Evolutionary conservation across 202 grass and related monocot species (phyloP).

Genomic region (Saccharum hybrid): DNA sequence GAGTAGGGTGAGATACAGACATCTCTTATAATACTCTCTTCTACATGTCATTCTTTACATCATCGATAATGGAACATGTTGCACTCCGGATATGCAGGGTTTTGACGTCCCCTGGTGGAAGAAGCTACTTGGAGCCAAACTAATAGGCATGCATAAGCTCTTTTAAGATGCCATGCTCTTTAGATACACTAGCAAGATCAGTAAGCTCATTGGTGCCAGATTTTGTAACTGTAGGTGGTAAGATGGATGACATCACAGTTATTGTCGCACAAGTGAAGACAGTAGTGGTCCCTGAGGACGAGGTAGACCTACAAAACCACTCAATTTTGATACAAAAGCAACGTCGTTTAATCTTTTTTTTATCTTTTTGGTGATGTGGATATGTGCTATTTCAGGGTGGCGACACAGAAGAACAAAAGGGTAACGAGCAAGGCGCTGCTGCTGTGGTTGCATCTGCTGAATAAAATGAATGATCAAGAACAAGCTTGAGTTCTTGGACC

Average conservation of each 20-base stretch:
- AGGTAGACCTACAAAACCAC: conserved; percentile 27
- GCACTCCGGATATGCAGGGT: conserved; percentile 63
- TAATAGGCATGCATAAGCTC: conserved; percentile 58
- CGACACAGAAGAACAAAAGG: background rate
- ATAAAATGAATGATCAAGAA: conserved; percentile 32
- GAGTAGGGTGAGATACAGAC: conserved; percentile 58
- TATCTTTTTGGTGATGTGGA: background rate
- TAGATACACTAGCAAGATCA: background rate
- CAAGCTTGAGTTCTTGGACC: background rate
- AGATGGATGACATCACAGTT: conserved; percentile 94
- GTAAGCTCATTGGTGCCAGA: background rate
- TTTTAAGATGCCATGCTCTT: background rate
- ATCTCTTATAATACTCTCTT: conserved; percentile 11
- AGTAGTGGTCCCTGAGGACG: conserved; percentile 40
- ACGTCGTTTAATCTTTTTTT: background rate
- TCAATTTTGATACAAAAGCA: background rate
- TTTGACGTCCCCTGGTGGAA: conserved; percentile 85
- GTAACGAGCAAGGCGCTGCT: background rate
- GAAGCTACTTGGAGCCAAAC: conserved; percentile 81
- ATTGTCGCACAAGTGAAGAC: conserved; percentile 67
- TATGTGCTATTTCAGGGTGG: background rate
- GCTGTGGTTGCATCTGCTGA: conserved; percentile 3
- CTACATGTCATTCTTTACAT: background rate
- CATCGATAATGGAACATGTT: background rate
- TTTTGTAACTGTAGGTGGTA: conserved; percentile 70